Base-by-base conservation (phyloP, 495 filamentous ascomycete genomes). In the Melanomma pulvis-pyrius region DNA sequence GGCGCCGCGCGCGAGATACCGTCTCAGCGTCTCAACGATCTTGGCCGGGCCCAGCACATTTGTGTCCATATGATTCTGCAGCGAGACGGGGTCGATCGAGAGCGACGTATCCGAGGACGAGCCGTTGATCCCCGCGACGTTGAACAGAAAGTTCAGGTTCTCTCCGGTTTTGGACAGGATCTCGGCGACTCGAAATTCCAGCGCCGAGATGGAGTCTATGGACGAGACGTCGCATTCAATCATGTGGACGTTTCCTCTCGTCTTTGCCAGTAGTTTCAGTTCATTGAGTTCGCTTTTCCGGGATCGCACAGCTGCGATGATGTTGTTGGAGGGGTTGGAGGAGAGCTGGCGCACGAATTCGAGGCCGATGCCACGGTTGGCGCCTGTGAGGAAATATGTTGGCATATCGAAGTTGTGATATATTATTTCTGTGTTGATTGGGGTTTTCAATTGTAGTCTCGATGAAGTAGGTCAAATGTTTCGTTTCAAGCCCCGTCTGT, bases 331-430 rank as follows among this genome's bases (percentile, higher is more conserved):
- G 0, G 71, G 7, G 39, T 78, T 63, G 44, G 68, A 59, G 30
- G 79, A 73, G 49, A 86, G 79, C 72, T 86, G 83, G 34, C 80
- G 79, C 24, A 84, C 74, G 60, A 84, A 80, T 58, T 85, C 83
- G 69, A 79, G 80, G 57, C 84, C 84, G 60, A 86, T 72, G 63
- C 84, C 83, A 26, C 81, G 80, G 71, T 84, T 83, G 15, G 82
- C 79, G 59, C 84, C 84, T 19, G 84, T 85, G 69, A 86, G 79
- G 54, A 78, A 77, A 63, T 82, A 85, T 48, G 79, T 76, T 56
- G 81, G 78, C 83, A 86, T 84, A 36, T 50, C 77, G 48, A 15
- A 2, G 8, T 6, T 15, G 17, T 44, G 17, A 44, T 44, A 15
- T 3, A 5, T 6, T 44, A 44, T 44, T 2, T 6, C 39, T 6